Conservation (phyloP, 2,329 filamentous ascomycete genomes). For the Xylariaceae sp. region DNA sequence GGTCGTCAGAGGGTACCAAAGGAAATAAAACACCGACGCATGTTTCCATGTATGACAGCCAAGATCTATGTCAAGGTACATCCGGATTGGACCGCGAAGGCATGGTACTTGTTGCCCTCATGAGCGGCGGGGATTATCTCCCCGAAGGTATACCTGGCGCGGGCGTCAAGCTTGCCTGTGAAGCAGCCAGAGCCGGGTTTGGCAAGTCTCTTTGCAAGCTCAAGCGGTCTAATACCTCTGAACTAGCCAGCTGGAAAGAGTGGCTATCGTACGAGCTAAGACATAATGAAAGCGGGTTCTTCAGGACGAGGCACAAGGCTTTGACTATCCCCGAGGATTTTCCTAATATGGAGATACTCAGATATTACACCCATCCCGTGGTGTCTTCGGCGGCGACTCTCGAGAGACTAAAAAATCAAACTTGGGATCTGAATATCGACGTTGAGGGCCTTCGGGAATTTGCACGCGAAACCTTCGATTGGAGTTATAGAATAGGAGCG, state of each 20-base stretch:
- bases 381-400: slow-evolving; percentile 63
- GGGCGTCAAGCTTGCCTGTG: slow-evolving; percentile 81
- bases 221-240: slow-evolving; percentile 53
- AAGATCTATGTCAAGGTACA: slow-evolving; percentile 45
- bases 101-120: slow-evolving; percentile 89
- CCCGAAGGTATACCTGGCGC: slow-evolving; percentile 84
- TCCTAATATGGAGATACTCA: slow-evolving; percentile 71
- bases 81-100: slow-evolving; percentile 73
- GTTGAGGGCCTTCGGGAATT: slow-evolving; percentile 67
- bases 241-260: slow-evolving; percentile 66
- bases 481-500: slow-evolving; percentile 73
- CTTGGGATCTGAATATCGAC: slow-evolving; percentile 63
- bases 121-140: slow-evolving; percentile 93
- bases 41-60: slow-evolving; percentile 72
- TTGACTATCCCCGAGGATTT: slow-evolving; percentile 76
- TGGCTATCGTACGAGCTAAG: slow-evolving; percentile 69
- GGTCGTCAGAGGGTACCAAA: slow-evolving; percentile 67
- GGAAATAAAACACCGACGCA: slow-evolving; percentile 72
- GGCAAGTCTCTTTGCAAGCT: slow-evolving; percentile 69
- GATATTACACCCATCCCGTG: slow-evolving; percentile 83
- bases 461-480: slow-evolving; percentile 76
- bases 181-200: slow-evolving; percentile 85
- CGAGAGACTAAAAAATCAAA: slow-evolving; percentile 49
- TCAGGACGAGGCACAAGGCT: slow-evolving; percentile 69
- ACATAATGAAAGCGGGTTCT: slow-evolving; percentile 79